phyloP scores from a whole-genome alignment of 2,329 filamentous ascomycete genomes.

The Periconia macrospinosa region DNA sequence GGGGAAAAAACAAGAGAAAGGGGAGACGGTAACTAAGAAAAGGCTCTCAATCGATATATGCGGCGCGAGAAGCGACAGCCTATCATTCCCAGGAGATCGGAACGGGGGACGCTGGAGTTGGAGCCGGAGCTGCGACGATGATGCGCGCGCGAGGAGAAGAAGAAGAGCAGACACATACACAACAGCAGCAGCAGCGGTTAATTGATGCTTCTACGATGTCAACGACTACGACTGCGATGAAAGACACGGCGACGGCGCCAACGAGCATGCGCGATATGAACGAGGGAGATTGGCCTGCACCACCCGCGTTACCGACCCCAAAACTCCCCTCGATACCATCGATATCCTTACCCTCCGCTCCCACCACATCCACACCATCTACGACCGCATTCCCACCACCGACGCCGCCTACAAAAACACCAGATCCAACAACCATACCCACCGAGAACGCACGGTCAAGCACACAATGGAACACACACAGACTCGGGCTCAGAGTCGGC shows the following conservation, averaged over 20 bases:
- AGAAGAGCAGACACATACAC: neutral
- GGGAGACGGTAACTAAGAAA: neutral
- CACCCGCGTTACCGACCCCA: no score
- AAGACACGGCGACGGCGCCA: neutral
- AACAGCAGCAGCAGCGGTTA: neutral
- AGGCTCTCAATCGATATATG: neutral
- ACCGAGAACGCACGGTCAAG: neutral
- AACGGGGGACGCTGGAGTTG: no score
- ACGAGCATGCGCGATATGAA: neutral
- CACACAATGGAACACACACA: conserved; percentile 71
- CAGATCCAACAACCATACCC: neutral
- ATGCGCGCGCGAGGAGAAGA: neutral
- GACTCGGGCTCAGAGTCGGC: conserved; percentile 66
- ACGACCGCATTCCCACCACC: neutral
- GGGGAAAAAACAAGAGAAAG: neutral
- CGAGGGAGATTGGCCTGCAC: neutral
- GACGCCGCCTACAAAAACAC: neutral
- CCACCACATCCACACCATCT: neutral
- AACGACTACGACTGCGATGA: neutral
- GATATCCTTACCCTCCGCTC: neutral
- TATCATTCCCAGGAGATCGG: no score
- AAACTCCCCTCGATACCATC: no score
- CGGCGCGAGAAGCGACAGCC: no score
- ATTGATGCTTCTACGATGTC: neutral
- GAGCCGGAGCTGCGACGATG: neutral